Evolutionary conservation across 2,329 filamentous ascomycete genomes (phyloP).

Genomic region (Trichoderma guizhouense): DNA sequence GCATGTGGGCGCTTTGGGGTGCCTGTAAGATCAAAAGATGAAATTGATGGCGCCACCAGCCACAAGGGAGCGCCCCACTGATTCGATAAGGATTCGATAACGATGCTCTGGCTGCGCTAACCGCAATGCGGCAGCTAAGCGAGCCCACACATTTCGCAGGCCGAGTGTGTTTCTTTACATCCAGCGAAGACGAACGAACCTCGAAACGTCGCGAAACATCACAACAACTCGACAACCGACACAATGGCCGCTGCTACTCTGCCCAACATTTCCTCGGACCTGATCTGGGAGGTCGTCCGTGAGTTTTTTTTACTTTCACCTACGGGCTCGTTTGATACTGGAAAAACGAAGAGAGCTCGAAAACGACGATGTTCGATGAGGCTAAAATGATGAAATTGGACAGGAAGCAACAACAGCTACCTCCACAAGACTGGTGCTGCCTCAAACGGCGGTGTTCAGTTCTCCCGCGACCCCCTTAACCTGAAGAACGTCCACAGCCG

Average conservation of each 20-base stretch:
- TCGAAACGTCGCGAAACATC: slow-evolving; percentile 24
- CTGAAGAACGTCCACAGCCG: slow-evolving; percentile 85
- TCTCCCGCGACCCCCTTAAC: slow-evolving; percentile 95
- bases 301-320: slow-evolving; percentile 46
- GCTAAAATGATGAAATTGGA: slow-evolving; percentile 23
- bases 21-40: background rate
- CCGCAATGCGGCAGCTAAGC: slow-evolving; percentile 33
- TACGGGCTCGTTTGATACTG: background rate
- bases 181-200: slow-evolving; percentile 6
- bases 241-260: slow-evolving; percentile 56
- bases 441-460: slow-evolving; percentile 72
- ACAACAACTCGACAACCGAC: slow-evolving; percentile 34
- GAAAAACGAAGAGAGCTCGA: background rate
- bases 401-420: slow-evolving; percentile 85
- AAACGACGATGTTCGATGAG: background rate
- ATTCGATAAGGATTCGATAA: slow-evolving; percentile 21
- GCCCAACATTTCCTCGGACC: slow-evolving; percentile 80
- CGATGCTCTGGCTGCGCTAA: slow-evolving; percentile 25
- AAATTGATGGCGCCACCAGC: background rate
- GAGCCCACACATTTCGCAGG: slow-evolving; percentile 40
- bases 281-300: slow-evolving; percentile 95
- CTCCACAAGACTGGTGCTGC: slow-evolving; percentile 83
- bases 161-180: background rate
- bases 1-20: slow-evolving; percentile 1
- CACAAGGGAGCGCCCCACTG: background rate